Conservation (phyloP, 2,329 filamentous ascomycete species). For the Aschersonia sp. region DNA sequence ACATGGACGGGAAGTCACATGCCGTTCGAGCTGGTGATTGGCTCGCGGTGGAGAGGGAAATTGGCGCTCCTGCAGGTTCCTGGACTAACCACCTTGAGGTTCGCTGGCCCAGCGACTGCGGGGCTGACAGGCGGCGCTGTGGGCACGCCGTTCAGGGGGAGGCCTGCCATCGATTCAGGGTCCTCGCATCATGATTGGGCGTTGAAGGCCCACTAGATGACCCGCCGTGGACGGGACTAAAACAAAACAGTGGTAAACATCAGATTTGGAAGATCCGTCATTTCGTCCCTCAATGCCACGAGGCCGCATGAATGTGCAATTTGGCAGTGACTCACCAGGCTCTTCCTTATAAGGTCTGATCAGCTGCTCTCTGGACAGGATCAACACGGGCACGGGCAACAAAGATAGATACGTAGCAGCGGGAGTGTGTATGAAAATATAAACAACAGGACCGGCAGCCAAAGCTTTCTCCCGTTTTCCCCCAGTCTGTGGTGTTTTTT, state of each 20-base stretch:
- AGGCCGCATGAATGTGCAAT: neutral
- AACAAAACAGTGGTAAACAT: neutral
- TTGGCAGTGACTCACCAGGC: neutral
- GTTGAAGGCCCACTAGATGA: neutral
- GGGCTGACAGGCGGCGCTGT: neutral
- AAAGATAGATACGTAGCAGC: too few relatives aligned
- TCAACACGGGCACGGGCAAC: too few relatives aligned
- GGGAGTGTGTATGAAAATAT: too few relatives aligned
- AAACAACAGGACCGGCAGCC: too few relatives aligned
- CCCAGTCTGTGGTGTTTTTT: too few relatives aligned
- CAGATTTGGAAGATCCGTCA: neutral
- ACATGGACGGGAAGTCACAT: constrained; percentile 18
- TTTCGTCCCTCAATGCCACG: neutral
- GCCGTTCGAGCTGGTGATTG: constrained; percentile 3
- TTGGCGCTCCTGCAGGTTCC: neutral
- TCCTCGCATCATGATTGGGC: neutral
- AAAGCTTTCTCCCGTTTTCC: too few relatives aligned
- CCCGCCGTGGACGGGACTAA: neutral
- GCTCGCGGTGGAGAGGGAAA: neutral
- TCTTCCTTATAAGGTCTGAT: neutral
- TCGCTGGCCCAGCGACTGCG: neutral
- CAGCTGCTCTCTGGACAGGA: too few relatives aligned
- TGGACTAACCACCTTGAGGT: too few relatives aligned
- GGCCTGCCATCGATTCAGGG: neutral
- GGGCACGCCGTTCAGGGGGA: neutral